Base-by-base conservation (phyloP, 2,329 filamentous ascomycete genomes). In the Furcasterigmium sp. region DNA sequence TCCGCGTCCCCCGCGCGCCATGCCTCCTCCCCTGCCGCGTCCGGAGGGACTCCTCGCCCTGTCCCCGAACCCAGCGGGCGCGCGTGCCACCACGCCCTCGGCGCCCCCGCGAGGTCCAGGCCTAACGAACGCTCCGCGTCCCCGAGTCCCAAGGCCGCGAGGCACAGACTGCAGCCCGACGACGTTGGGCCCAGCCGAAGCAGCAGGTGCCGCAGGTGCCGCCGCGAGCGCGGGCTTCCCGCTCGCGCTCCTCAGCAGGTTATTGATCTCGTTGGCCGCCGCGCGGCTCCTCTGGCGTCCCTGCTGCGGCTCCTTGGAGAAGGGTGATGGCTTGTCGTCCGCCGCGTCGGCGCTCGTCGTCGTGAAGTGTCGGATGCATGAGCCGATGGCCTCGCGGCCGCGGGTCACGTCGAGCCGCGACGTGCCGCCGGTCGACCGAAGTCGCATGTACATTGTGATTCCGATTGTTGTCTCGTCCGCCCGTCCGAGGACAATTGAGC, bases 151-250 rank as follows among this genome's bases (percentile, higher is more conserved):
- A 13, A 37, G 17, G 19, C 35, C 39, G 11, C 39, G 30, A 29
- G 63, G 65, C 11, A 70, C 53, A 44, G 54, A 68, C 44, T 56
- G 60, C 43, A 71, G 52, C 43, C 68, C 65, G 37, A 73, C 57
- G 14, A 71, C 54, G 45, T 60, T 65, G 19, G 62, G 58, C 28
- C 49, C 48, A 13, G 52, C 30, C 21, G 7, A 21, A 32, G 23
- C 37, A 28, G 17, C 25, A 48, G 37, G 20, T 20, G 40, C 41
- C 34, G 37, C 26, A 39, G 23, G 18, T 25, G 18, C 15, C 11
- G 39, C 41, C 51, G 30, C 47, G 28, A 48, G 18, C 15, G 19
- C 34, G 26, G 26, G 30, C 17, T 39, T 34, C 1, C 35, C 14
- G 37, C 41, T 19, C 17, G 26, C 29, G 9, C 10, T 46, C 39